phyloP scores from a whole-genome alignment of 148 eudicot species.

The Simmondsia chinensis region DNA sequence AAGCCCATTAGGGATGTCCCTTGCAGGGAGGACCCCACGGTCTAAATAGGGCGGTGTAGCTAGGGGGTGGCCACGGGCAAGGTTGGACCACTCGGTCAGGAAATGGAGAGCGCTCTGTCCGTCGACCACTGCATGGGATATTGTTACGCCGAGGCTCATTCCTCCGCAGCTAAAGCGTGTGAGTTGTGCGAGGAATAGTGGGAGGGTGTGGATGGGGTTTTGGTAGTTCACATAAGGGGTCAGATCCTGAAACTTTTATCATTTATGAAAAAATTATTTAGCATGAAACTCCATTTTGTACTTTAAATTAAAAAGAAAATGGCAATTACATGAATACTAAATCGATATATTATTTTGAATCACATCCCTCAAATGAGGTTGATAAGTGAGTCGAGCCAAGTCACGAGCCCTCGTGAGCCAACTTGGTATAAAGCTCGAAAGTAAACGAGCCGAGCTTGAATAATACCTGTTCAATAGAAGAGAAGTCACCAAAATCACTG shows the following conservation, averaged over 20 bases:
- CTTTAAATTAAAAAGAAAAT: no score
- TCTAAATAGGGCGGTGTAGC: conserved; percentile 5
- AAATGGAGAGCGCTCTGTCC: conserved; percentile 15
- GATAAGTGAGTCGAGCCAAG: no score
- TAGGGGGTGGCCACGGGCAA: conserved; percentile 15
- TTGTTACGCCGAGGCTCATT: conserved; percentile 7
- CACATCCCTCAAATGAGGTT: no score
- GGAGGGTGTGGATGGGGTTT: conserved; percentile 27
- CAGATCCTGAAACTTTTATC: conserved; percentile 17
- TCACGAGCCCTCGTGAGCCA: no score
- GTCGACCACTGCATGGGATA: conserved; percentile 14
- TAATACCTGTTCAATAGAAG: conserved; percentile 4
- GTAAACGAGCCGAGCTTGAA: no score
- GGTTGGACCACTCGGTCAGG: conserved; percentile 19
- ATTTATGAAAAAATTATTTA: no score
- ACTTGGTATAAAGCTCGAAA: no score
- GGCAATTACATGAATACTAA: no score
- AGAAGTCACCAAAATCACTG: conserved; percentile 21
- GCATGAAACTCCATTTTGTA: no score
- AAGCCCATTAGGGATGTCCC: neutral
- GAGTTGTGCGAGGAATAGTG: conserved; percentile 25
- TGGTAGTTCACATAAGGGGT: conserved; percentile 23
- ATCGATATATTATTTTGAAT: no score
- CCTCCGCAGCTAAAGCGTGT: conserved; percentile 31
- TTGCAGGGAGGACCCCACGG: neutral